Conservation (phyloP, 257 asterid genomes). For the Solanum gracilifrons region DNA sequence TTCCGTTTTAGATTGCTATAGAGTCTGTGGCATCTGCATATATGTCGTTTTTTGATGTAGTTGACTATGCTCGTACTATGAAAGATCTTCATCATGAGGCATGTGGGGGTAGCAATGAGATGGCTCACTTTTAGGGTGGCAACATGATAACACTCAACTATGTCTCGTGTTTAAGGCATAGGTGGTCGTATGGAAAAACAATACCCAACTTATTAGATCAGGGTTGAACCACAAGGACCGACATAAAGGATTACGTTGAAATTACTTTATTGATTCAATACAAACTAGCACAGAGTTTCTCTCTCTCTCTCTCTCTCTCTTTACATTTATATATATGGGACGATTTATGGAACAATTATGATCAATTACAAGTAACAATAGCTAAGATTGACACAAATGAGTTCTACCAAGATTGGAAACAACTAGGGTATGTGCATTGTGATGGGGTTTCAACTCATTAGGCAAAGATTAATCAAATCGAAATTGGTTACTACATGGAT, state of each 20-base stretch:
- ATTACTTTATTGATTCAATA: not conserved
- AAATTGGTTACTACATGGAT: too few relatives aligned
- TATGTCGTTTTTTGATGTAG: too few relatives aligned
- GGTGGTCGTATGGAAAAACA: not conserved
- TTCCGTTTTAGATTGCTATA: not conserved
- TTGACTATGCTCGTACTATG: not conserved
- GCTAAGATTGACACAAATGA: not conserved
- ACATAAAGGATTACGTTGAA: too few relatives aligned
- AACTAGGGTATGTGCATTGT: too few relatives aligned
- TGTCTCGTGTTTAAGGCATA: not conserved
- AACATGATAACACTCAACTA: not conserved
- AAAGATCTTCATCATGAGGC: not conserved
- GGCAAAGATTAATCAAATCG: too few relatives aligned
- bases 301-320: too few relatives aligned
- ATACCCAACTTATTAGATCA: not conserved
- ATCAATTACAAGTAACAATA: not conserved
- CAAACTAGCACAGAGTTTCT: not conserved
- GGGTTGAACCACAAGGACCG: not conserved
- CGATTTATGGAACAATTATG: not conserved
- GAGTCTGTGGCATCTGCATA: not conserved
- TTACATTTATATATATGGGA: not conserved
- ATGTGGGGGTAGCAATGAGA: not conserved
- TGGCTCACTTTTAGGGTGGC: not conserved
- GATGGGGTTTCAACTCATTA: too few relatives aligned
- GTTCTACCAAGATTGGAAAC: not conserved